phyloP scores from a whole-genome alignment of 2,329 filamentous ascomycete genomes.

The Colletotrichum agaves region DNA sequence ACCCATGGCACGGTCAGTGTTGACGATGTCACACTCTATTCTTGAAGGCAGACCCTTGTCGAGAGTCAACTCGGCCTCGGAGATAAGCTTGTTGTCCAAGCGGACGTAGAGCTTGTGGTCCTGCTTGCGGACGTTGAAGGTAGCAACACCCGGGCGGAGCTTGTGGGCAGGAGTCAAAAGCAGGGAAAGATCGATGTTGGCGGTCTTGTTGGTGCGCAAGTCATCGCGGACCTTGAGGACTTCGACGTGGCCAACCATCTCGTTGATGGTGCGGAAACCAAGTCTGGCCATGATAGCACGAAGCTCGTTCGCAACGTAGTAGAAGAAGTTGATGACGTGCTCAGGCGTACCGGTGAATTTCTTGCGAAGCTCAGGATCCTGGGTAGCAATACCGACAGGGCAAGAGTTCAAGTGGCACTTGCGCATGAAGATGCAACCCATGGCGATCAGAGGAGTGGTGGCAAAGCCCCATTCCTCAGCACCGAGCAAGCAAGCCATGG shows the following conservation, averaged over 20 bases:
- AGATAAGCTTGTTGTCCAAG: slow-evolving; percentile 96
- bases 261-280: slow-evolving; percentile 94
- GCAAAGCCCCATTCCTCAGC: slow-evolving; percentile 99
- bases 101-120: slow-evolving; percentile 93
- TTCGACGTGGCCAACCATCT: slow-evolving; percentile 96
- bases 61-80: slow-evolving; percentile 91
- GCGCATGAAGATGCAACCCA: slow-evolving; percentile 96
- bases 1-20: slow-evolving; percentile 93
- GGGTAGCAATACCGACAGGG: slow-evolving; percentile 94
- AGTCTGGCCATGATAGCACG: slow-evolving; percentile 97
- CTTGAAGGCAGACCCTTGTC: slow-evolving; percentile 94
- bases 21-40: slow-evolving; percentile 96
- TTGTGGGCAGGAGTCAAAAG: slow-evolving; percentile 97
- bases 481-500: slow-evolving; percentile 92
- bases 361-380: slow-evolving; percentile 92
- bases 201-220: slow-evolving; percentile 86
- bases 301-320: slow-evolving; percentile 95
- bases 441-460: slow-evolving; percentile 92
- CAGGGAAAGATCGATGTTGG: slow-evolving; percentile 91
- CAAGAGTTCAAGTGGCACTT: slow-evolving; percentile 82
- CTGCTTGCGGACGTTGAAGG: slow-evolving; percentile 98
- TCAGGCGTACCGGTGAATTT: slow-evolving; percentile 95
- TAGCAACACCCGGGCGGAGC: slow-evolving; percentile 91
- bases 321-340: slow-evolving; percentile 99
- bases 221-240: slow-evolving; percentile 88